These are phyloP conservation scores for Coprinopsis sp. DNA, from an alignment of 768 basidiomycete species.

Conservation along the genomic window DNA sequence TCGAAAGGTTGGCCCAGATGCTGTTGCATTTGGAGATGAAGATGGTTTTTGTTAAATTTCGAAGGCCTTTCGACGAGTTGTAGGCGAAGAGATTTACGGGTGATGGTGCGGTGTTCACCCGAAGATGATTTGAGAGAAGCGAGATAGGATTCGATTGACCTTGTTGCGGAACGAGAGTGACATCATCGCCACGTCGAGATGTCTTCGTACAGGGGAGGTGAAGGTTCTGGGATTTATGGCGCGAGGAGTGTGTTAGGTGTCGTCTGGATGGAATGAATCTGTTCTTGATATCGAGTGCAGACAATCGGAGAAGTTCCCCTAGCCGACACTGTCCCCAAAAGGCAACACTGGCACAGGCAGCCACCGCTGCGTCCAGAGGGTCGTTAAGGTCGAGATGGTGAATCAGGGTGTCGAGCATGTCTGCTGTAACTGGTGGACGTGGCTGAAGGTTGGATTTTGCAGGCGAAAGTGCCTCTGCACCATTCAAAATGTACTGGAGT, in stretches of 20 bases:
- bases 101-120: neutral
- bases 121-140: conserved; percentile 23
- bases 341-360: conserved; percentile 24
- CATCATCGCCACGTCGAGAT: conserved; percentile 19
- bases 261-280: neutral
- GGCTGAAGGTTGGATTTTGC: neutral
- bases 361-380: conserved; percentile 27
- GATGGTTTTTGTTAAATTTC: neutral
- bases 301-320: conserved; percentile 19
- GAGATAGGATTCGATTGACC: conserved; percentile 11
- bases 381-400: conserved; percentile 17
- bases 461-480: conserved; percentile 3
- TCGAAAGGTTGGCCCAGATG: conserved; percentile 10
- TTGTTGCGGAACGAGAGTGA: conserved; percentile 20
- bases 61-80: neutral
- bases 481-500: conserved; percentile 18
- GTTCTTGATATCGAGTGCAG: conserved; percentile 15
- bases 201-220: conserved; percentile 36
- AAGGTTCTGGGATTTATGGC: neutral
- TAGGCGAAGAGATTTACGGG: neutral
- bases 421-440: neutral
- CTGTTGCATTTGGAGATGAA: conserved; percentile 11
- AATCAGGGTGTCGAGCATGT: neutral
- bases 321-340: conserved; percentile 32
- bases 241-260: neutral